Evolutionary conservation across 495 filamentous ascomycete species (phyloP), one percentile per base, ranked within the genome.

Genomic region (Xylaria grammica): DNA sequence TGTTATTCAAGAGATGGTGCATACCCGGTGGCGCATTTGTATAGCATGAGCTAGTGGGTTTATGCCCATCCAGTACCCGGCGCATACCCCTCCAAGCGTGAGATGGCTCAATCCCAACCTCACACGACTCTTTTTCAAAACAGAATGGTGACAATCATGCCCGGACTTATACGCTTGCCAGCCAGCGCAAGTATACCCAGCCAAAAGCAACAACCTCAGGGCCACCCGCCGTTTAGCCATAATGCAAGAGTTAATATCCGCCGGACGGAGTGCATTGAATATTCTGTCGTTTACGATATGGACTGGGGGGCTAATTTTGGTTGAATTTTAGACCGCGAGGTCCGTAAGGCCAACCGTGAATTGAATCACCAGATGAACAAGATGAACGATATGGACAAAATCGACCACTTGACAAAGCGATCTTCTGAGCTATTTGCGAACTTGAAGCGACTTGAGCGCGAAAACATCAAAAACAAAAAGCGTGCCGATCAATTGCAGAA

Each of bases 391-490:
- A 69, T 84, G 68, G 81, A 83, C 53, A 88, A 92, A 67, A 89
- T 98, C 63, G 95, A 99, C 26, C 85, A 89, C 20, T 85, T 97
- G 2, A 92, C 93, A 65, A 96, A 91, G 67, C 92, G 92, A 70
- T 97, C 94, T 63, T 91, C 91, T 48, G 94, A 98, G 65, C 86
- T 97, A 3, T 82, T 97, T 56, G 88, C 90, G 42, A 92, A 97
- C 61, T 96, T 99, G 92, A 97, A 96, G 71, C 88, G 92, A 55
- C 84, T 96, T 62, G 94, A 98, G 74, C 90, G 94, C 30, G 95
- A 98, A 59, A 91, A 96, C 70, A 83, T 90, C 44, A 98, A 97
- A 79, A 93, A 93, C 71, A 97, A 97, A 80, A 99, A 97, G 78
- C 89, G 93, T 9, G 92, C 90, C 17, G 95, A 99, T 77, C 90